phyloP scores from a whole-genome alignment of 306 rosid genomes.

The Luffa acutangula region DNA sequence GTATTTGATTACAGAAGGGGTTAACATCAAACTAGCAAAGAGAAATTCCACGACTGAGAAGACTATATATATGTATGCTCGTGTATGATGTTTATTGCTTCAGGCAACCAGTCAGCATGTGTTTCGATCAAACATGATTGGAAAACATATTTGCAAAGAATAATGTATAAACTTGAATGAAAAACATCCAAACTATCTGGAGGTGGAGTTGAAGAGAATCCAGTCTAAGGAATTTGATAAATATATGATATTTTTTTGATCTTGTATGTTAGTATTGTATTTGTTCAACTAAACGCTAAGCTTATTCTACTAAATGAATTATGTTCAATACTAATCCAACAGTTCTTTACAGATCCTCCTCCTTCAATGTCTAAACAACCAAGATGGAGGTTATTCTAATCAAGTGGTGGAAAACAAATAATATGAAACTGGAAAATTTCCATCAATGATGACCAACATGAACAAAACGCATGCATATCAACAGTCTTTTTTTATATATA shows the following conservation, averaged over 20 bases:
- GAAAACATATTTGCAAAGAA: too few relatives aligned
- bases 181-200: neutral
- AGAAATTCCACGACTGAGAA: too few relatives aligned
- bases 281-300: neutral
- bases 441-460: neutral
- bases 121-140: too few relatives aligned
- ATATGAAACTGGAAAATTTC: neutral
- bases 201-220: neutral
- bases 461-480: neutral
- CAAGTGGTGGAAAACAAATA: neutral
- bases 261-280: neutral
- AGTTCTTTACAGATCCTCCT: neutral
- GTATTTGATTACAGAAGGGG: too few relatives aligned
- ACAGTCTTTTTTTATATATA: neutral
- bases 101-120: too few relatives aligned
- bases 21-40: too few relatives aligned
- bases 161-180: too few relatives aligned
- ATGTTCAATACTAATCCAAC: neutral
- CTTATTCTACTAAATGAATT: neutral
- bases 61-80: too few relatives aligned
- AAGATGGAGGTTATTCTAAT: neutral
- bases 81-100: too few relatives aligned
- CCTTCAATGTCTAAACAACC: neutral
- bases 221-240: neutral
- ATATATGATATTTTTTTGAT: too few relatives aligned